Evolutionary conservation across 2,329 filamentous ascomycete genomes (phyloP).

Genomic region (Fusarium miscanthi): DNA sequence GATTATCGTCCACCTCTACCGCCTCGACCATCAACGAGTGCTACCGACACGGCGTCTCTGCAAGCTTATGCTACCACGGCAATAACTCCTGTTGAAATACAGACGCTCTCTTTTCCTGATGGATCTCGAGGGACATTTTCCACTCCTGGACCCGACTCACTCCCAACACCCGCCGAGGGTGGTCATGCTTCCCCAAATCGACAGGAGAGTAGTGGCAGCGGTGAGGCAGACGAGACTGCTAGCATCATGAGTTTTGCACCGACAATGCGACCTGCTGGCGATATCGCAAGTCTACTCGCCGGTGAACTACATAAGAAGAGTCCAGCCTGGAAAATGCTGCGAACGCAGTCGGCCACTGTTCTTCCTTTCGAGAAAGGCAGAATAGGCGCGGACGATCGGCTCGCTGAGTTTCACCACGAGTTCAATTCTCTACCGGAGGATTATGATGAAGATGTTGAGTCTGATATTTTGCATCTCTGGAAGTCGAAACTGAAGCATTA

Average conservation of each 20-base stretch:
- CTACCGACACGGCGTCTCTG: constrained; percentile 54
- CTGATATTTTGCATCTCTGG: constrained; percentile 78
- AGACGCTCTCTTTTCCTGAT: constrained; percentile 79
- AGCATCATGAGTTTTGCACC: constrained; percentile 76
- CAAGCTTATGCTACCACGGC: constrained; percentile 83
- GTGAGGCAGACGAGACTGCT: constrained; percentile 70
- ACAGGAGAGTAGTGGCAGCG: constrained; percentile 47
- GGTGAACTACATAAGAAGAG: constrained; percentile 75
- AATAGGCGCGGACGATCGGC: constrained; percentile 59
- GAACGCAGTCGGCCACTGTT: constrained; percentile 68
- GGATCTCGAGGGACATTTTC: constrained; percentile 73
- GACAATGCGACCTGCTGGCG: constrained; percentile 70
- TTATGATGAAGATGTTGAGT: constrained; percentile 53
- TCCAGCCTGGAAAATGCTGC: constrained; percentile 75
- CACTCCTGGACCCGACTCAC: constrained; percentile 50
- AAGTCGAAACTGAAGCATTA: constrained; percentile 97
- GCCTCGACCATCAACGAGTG: constrained; percentile 58
- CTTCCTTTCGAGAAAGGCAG: constrained; percentile 69
- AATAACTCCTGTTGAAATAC: constrained; percentile 82
- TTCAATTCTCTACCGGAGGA: constrained; percentile 79
- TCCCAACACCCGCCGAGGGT: constrained; percentile 54
- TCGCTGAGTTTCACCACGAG: constrained; percentile 78
- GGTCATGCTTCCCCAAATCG: constrained; percentile 54
- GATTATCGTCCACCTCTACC: constrained; percentile 66
- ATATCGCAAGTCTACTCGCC: constrained; percentile 84